These are phyloP conservation scores for Magnolia kwangsiensis DNA, from an alignment of 164 flowering plant species.

Conservation along the genomic window DNA sequence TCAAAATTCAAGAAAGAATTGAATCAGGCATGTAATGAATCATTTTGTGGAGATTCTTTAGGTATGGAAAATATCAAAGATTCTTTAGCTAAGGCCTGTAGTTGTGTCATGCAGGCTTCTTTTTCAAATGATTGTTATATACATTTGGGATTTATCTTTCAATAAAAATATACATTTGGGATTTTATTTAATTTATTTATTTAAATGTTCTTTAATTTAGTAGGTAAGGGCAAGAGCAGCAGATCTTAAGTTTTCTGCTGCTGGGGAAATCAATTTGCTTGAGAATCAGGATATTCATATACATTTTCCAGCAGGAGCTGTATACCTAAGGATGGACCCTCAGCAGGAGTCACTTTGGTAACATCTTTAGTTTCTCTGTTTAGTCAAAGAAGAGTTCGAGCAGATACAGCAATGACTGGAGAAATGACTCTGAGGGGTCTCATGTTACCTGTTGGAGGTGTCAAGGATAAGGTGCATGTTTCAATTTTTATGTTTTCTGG, in stretches of 20 bases:
- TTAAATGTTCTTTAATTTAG: neutral
- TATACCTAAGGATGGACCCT: constrained; percentile 99
- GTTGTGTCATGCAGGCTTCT: too few species aligned
- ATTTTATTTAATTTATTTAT: neutral
- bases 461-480: constrained; percentile 84
- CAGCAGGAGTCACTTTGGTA: constrained; percentile 97
- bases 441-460: constrained; percentile 95
- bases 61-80: too few species aligned
- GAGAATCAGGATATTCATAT: constrained; percentile 89
- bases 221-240: constrained; percentile 86
- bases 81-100: too few species aligned
- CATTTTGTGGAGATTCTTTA: too few species aligned
- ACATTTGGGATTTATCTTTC: too few species aligned
- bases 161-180: neutral
- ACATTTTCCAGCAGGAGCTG: constrained; percentile 99
- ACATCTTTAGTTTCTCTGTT: constrained; percentile 91
- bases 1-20: too few species aligned
- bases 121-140: too few species aligned
- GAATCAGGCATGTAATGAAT: too few species aligned
- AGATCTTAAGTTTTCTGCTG: constrained; percentile 60
- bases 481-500: neutral
- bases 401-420: constrained; percentile 99
- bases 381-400: constrained; percentile 67
- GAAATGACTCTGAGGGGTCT: constrained; percentile 97
- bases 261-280: constrained; percentile 54